Base-by-base conservation (phyloP, 202 grass and related monocot species). In the Musa balbisiana region DNA sequence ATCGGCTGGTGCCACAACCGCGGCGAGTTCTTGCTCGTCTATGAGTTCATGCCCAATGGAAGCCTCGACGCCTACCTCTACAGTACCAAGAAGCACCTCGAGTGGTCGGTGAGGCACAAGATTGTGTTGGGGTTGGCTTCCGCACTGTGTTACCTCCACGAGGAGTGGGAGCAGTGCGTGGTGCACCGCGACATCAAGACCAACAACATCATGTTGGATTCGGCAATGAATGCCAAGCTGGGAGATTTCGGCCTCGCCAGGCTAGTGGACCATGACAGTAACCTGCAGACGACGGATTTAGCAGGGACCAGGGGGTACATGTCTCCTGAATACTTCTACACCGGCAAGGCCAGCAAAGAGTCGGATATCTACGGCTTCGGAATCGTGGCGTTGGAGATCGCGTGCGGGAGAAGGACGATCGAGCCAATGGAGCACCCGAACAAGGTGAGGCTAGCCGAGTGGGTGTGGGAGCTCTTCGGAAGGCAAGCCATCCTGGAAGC, bases 171-270 rank as follows among this genome's bases (percentile, higher is more conserved):
- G 54, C 54, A 75, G 51, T 75, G 55, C 2, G 73, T 75, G 8
- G 73, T 75, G 9, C 54, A 75, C 16, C 53, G 73, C 10, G 73
- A 75, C 29, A 59, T 75, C 25, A 75, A 75, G 55, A 53, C 73
- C 3, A 75, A 54, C 73, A 75, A 75, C 9, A 54, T 75, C 54
- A 60, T 75, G 54, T 54, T 75, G 25, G 73, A 75, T 59, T 60
- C 26, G 0, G 24, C 15, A 6, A 62, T 62, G 55, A 75, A 75
- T 15, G 73, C 73, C 27, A 60, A 74, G 55, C 55, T 75, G 2
- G 73, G 73, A 8, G 73, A 75, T 17, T 75, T 75, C 17, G 73
- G 73, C 1, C 11, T 75, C 25, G 73, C 73, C 27, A 75, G 53
- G 29, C 73, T 75, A 9, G 26, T 75, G 20, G 73, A 75, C 55